Percentiles rank a stretch among this genome's conserved stretches.
Evolutionary conservation across 1,284 basidiomycete genomes (phyloP).

Genomic region (Trichosporon coremiiforme): DNA sequence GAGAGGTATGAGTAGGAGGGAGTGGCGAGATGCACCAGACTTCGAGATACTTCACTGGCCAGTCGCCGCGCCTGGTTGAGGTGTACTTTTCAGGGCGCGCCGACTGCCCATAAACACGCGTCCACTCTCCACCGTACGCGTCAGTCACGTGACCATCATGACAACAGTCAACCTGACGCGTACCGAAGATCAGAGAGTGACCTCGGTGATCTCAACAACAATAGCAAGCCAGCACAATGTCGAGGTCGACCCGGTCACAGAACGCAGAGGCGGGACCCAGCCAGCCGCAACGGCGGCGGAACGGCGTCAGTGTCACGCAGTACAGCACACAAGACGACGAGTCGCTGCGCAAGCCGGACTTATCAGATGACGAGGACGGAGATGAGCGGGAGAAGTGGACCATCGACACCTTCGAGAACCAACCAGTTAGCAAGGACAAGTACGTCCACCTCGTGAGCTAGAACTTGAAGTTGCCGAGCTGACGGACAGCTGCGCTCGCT

Average conservation of each 20-base stretch:
- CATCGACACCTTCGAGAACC: conserved; percentile 35
- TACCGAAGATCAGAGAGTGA: neutral
- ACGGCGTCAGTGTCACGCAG: neutral
- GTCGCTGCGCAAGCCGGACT: conserved; percentile 59
- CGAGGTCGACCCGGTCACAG: neutral
- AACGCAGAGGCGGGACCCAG: conserved; percentile 3
- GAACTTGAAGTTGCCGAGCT: neutral
- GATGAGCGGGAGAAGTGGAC: conserved; percentile 33
- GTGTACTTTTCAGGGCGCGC: conserved; percentile 28
- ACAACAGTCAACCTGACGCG: conserved; percentile 5
- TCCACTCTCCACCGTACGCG: conserved; percentile 21
- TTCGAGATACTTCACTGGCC: neutral
- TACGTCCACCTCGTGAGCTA: conserved; percentile 1
- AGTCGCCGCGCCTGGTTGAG: conserved; percentile 12
- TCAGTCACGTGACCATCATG: conserved; percentile 26
- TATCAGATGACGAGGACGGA: conserved; percentile 24
- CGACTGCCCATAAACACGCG: conserved; percentile 12
- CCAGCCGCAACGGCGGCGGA: neutral
- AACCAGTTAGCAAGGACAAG: conserved; percentile 22
- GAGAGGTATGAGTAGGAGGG: conserved; percentile 20
- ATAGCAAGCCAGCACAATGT: neutral
- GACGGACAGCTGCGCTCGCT: conserved; percentile 22
- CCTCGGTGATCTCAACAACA: neutral
- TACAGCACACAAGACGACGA: conserved; percentile 12
- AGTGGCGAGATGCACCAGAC: conserved; percentile 10